A percentile compares a stretch with the other conserved stretches of the same genome.
Evolutionary conservation across 2,329 filamentous ascomycete species (phyloP).

Genomic region (Colletotrichum destructivum): DNA sequence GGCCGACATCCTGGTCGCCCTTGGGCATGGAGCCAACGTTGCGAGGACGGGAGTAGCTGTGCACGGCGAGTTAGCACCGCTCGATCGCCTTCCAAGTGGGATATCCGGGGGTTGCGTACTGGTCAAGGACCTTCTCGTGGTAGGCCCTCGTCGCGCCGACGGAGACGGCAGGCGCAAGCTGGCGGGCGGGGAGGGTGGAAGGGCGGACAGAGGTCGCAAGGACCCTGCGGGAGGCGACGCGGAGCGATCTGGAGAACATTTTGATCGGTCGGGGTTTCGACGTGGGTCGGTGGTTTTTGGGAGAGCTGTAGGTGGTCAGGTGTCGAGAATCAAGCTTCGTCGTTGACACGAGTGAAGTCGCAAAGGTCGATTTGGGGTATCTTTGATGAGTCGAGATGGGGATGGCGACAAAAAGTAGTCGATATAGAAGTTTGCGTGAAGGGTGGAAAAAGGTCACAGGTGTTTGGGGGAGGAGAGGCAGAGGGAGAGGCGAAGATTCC

Average conservation of each 20-base stretch:
- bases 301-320: slow-evolving; percentile 8
- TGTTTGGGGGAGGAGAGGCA: slow-evolving; percentile 18
- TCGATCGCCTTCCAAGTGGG: slow-evolving; percentile 61
- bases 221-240: slow-evolving; percentile 60
- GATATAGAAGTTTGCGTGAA: slow-evolving; percentile 19
- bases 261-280: slow-evolving; percentile 26
- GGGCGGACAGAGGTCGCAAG: slow-evolving; percentile 58
- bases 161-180: slow-evolving; percentile 58
- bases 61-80: slow-evolving; percentile 45
- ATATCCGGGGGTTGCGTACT: slow-evolving; percentile 73
- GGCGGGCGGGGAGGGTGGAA: slow-evolving; percentile 56
- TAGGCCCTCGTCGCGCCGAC: slow-evolving; percentile 62
- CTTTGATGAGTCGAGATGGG: slow-evolving; percentile 17
- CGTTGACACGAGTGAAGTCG: slow-evolving; percentile 29
- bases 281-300: slow-evolving; percentile 26
- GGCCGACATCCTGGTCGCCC: slow-evolving; percentile 86
- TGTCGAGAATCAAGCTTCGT: slow-evolving; percentile 23
- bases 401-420: slow-evolving; percentile 37
- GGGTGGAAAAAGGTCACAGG: not conserved
- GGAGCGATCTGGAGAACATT: slow-evolving; percentile 65
- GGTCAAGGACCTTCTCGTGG: slow-evolving; percentile 79
- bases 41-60: slow-evolving; percentile 70
- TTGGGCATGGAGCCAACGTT: slow-evolving; percentile 76
- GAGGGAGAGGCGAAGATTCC: slow-evolving; percentile 40
- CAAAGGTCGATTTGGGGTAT: slow-evolving; percentile 18